Evolutionary conservation across 1,139 yeast species (phyloP).

Genomic region (Ogataea hybrid): DNA sequence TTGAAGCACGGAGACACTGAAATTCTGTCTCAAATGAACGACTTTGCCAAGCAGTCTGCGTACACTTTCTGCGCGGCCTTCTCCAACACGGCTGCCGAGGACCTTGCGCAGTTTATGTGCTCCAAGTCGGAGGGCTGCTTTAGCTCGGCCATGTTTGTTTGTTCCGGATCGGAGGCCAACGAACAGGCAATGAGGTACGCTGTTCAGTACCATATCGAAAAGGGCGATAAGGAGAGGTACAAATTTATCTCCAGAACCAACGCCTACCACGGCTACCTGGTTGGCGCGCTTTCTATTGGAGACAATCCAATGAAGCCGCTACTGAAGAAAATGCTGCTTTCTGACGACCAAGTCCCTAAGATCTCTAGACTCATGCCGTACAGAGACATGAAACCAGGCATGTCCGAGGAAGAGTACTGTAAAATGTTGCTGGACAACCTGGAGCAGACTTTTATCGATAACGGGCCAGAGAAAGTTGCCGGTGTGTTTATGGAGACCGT

Average conservation of each 20-base stretch:
- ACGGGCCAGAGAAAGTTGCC: conserved; percentile 53
- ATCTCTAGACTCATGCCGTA: conserved; percentile 49
- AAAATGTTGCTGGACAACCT: conserved; percentile 44
- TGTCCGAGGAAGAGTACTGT: conserved; percentile 49
- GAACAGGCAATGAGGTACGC: conserved; percentile 54
- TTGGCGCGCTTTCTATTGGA: conserved; percentile 53
- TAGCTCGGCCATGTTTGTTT: conserved; percentile 52
- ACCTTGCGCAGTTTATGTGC: conserved; percentile 51
- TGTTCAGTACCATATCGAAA: conserved; percentile 51
- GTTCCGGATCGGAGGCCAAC: conserved; percentile 62
- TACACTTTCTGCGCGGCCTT: conserved; percentile 44
- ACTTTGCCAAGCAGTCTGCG: conserved; percentile 43
- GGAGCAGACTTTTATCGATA: conserved; percentile 47
- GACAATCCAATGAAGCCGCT: conserved; percentile 40
- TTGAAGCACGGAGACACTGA: conserved; percentile 49
- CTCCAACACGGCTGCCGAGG: conserved; percentile 47
- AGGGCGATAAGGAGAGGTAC: conserved; percentile 45
- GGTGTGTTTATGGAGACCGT: conserved; percentile 55
- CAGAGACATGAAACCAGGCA: conserved; percentile 43
- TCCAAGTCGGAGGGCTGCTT: conserved; percentile 54
- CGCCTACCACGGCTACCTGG: conserved; percentile 58
- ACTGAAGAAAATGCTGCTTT: conserved; percentile 41
- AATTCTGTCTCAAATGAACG: conserved; percentile 42
- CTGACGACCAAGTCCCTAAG: conserved; percentile 44
- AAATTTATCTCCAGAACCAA: conserved; percentile 51